Base-by-base conservation (phyloP, 257 asterid species). In the Nicotiana undulata region DNA sequence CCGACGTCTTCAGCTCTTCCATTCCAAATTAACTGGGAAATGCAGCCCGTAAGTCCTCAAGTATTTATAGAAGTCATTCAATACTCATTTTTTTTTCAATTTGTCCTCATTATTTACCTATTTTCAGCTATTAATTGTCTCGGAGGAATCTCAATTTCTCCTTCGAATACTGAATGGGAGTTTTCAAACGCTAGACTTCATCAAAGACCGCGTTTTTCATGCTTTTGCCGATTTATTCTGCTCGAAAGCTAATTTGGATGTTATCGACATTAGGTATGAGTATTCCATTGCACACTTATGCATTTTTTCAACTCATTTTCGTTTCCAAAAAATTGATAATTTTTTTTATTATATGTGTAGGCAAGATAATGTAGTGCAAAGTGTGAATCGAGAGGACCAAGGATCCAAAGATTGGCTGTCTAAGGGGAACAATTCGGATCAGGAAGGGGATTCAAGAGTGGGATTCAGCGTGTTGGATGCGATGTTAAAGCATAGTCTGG, bases 381-480 rank as follows among this genome's bases (percentile, higher is more conserved):
- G 61, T 81, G 49, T 83, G 49, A 72, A 31, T 51, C 82, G 46
- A n/a, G 52, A 80, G 78, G 90, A 82, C 84, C 74, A 31, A 32
- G 46, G 77, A 65, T 63, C 72, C 15, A 20, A 78, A 24, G 82
- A 84, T 44, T 56, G 59, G 28, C 76, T 2, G 31, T 65, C 74
- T 40, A 79, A 81, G 18, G 82, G 70, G 66, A 85, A 79, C 82
- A 86, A 86, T 66, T 88, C 89, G 9, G 77, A 88, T 79, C 91
- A 85, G 1, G 88, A 80, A 56, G 91, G 79, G 56, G 83, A 88
- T 77, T 88, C 91, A 4, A 84, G 81, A 12, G 93, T 87, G 11
- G 97, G 88, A 84, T 89, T 95, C 83, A 95, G 89, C 70, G 96
- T 86, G 22, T 88, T 95, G 86, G 97, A 93, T 80, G 85, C 88